A percentile compares a stretch with the other conserved stretches of the same genome.
Conservation (phyloP, 225 moss, liverwort and hornwort genomes). For the Marchantia paleacea region DNA sequence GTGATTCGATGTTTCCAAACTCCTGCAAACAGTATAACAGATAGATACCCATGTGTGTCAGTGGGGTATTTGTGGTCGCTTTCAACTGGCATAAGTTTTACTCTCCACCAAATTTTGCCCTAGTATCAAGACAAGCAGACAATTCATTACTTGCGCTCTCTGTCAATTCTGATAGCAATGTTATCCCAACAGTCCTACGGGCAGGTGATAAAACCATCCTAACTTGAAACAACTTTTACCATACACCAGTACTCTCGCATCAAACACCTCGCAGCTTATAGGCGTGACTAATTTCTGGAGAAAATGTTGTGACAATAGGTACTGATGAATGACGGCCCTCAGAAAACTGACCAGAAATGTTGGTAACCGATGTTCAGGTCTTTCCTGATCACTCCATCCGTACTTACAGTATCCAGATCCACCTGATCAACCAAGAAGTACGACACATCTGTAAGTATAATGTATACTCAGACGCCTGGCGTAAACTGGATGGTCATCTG, state of each 20-base stretch:
- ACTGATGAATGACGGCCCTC: not conserved
- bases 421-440: slow-evolving; percentile 2
- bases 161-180: not conserved
- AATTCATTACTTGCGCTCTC: not conserved
- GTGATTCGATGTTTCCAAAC: slow-evolving; percentile 64
- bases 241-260: not conserved
- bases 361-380: slow-evolving; percentile 15
- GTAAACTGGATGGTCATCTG: not conserved
- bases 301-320: not conserved
- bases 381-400: slow-evolving; percentile 26
- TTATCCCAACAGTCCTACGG: not conserved
- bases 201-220: not conserved
- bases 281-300: not conserved
- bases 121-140: too few relatives aligned
- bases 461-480: not conserved
- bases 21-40: slow-evolving; percentile 24
- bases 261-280: not conserved
- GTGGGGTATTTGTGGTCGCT: not conserved
- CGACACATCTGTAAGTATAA: not conserved
- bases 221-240: not conserved
- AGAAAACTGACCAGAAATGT: slow-evolving; percentile 27
- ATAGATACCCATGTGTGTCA: too few relatives aligned
- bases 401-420: slow-evolving; percentile 34
- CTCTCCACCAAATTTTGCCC: not conserved
- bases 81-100: not conserved